phyloP scores from a whole-genome alignment of 495 filamentous ascomycete species.

The Thozetella sp. region DNA sequence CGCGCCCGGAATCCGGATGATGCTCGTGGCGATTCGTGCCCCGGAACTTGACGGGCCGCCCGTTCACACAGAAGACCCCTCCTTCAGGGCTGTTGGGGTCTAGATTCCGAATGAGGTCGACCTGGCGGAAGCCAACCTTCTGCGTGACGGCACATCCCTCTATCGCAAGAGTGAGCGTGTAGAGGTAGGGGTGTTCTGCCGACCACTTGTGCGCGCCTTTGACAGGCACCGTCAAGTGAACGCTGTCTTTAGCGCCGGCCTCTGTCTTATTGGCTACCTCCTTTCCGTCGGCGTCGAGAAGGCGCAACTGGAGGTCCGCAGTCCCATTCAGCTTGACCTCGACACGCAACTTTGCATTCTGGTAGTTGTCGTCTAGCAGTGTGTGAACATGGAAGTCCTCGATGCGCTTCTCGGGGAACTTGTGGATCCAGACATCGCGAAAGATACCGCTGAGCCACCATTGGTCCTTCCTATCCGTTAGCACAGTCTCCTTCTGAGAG shows the following conservation, averaged over 20 bases:
- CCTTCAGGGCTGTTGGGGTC: slow-evolving; percentile 15
- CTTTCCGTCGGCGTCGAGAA: slow-evolving; percentile 32
- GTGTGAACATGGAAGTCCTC: slow-evolving; percentile 63
- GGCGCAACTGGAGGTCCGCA: slow-evolving; percentile 25
- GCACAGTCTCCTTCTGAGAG: not conserved
- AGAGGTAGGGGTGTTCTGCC: slow-evolving; percentile 68
- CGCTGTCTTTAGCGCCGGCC: slow-evolving; percentile 19
- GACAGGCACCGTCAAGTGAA: slow-evolving; percentile 31
- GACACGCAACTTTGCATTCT: slow-evolving; percentile 53
- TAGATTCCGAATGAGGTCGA: slow-evolving; percentile 46
- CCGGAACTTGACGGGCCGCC: slow-evolving; percentile 57
- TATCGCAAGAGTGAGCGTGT: slow-evolving; percentile 44
- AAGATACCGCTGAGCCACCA: slow-evolving; percentile 70
- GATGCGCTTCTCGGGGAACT: slow-evolving; percentile 58
- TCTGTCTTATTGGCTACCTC: slow-evolving; percentile 17
- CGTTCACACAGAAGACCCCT: slow-evolving; percentile 63
- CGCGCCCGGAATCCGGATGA: slow-evolving; percentile 59
- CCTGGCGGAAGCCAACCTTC: slow-evolving; percentile 61
- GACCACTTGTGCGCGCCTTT: slow-evolving; percentile 63
- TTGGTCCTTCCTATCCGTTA: slow-evolving; percentile 35
- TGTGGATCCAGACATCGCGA: slow-evolving; percentile 66
- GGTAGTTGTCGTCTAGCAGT: slow-evolving; percentile 55
- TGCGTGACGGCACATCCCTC: slow-evolving; percentile 44
- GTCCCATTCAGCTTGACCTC: slow-evolving; percentile 37
- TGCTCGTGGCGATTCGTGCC: slow-evolving; percentile 75